Conservation (phyloP, 768 basidiomycete species). For the Cantharellus anzutake region DNA sequence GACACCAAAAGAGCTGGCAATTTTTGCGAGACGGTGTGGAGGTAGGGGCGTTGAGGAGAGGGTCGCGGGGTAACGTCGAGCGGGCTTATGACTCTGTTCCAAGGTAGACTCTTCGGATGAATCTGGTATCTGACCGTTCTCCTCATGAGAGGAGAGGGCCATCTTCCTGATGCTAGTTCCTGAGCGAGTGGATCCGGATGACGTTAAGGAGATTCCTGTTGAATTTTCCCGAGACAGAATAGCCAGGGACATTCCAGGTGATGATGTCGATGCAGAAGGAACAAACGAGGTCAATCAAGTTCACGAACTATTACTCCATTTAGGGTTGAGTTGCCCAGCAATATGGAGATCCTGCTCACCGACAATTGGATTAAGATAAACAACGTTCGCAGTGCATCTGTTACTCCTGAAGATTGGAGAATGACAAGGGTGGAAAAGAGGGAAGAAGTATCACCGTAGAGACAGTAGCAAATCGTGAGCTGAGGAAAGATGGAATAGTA, state of each 20-base stretch:
- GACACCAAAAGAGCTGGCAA: constrained; percentile 75
- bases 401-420: too few relatives aligned
- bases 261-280: neutral
- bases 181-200: neutral
- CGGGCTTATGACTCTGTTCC: too few relatives aligned
- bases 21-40: constrained; percentile 58
- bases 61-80: neutral
- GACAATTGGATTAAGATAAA: too few relatives aligned
- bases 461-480: too few relatives aligned
- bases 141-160: neutral
- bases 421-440: too few relatives aligned
- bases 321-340: too few relatives aligned
- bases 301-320: too few relatives aligned
- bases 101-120: neutral
- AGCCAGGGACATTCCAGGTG: neutral
- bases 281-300: too few relatives aligned
- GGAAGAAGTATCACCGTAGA: too few relatives aligned
- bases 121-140: neutral
- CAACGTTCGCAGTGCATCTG: too few relatives aligned
- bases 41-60: constrained; percentile 29
- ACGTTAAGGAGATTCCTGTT: neutral
- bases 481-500: too few relatives aligned
- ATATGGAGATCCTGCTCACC: too few relatives aligned
- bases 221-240: neutral
- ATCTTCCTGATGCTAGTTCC: neutral